A percentile compares a stretch with the other conserved stretches of the same genome.
These are phyloP conservation scores for Sparassis latifolia DNA, from an alignment of 1,284 basidiomycete species.

Conservation along the genomic window DNA sequence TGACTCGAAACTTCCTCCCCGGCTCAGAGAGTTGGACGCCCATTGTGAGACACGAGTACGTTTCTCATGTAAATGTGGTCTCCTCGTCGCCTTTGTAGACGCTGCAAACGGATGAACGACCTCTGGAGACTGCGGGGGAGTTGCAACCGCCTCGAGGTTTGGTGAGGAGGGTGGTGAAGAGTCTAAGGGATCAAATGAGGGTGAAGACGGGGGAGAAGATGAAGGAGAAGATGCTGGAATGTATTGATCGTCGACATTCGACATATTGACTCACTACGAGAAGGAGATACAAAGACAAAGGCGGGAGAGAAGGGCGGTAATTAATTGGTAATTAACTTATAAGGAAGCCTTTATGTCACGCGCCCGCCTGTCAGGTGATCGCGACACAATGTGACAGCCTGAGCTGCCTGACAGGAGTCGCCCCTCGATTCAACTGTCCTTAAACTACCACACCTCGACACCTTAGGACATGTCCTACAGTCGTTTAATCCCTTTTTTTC, in stretches of 20 bases:
- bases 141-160: conserved; percentile 3
- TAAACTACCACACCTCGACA: no score
- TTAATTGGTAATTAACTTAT: no score
- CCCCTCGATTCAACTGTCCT: no score
- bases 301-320: background rate
- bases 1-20: background rate
- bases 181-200: conserved; percentile 12
- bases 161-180: conserved; percentile 20
- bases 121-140: conserved; percentile 21
- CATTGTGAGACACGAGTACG: conserved; percentile 2
- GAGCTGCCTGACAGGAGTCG: no score
- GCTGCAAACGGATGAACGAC: conserved; percentile 22
- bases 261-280: background rate
- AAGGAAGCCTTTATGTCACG: no score
- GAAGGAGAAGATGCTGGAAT: conserved; percentile 6
- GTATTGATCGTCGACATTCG: conserved; percentile 2
- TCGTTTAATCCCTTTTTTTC: no score
- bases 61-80: conserved; percentile 20
- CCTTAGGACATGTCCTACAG: no score
- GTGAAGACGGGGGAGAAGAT: conserved; percentile 18
- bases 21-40: background rate
- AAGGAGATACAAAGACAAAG: background rate
- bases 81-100: conserved; percentile 19
- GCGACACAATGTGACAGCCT: no score
- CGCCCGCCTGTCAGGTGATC: no score